Conservation (phyloP, 768 basidiomycete species). For the Butyriboletus loyo region DNA sequence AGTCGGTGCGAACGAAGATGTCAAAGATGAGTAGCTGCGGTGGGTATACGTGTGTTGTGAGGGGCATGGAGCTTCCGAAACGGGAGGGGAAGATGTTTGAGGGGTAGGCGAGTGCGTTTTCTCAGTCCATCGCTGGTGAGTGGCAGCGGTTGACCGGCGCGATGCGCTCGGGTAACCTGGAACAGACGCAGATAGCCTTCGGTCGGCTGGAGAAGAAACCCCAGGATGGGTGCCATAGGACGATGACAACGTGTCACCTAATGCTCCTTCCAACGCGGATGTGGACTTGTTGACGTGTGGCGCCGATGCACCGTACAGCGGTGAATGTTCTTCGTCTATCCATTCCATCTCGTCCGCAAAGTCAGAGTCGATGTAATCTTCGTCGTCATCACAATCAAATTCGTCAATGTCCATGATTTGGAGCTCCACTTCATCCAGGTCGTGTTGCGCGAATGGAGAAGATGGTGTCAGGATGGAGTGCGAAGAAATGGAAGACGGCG, state of each 20-base stretch:
- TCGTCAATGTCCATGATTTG: slow-evolving; percentile 31
- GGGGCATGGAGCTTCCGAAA: slow-evolving; percentile 17
- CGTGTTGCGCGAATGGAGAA: slow-evolving; percentile 27
- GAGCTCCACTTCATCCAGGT: slow-evolving; percentile 5
- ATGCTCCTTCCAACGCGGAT: slow-evolving; percentile 31
- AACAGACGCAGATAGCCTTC: slow-evolving; percentile 31
- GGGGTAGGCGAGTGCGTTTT: slow-evolving; percentile 12
- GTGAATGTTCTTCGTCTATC: slow-evolving; percentile 19
- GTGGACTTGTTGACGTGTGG: slow-evolving; percentile 31
- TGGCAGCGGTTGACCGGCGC: slow-evolving; percentile 8
- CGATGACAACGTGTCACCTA: slow-evolving; percentile 23
- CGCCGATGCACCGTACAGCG: slow-evolving; percentile 20
- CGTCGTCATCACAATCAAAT: slow-evolving; percentile 33
- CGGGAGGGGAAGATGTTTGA: background rate
- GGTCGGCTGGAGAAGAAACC: slow-evolving; percentile 20
- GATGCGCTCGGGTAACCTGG: slow-evolving; percentile 30
- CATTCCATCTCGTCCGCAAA: slow-evolving; percentile 34
- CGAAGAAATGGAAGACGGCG: slow-evolving; percentile 32
- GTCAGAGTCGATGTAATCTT: slow-evolving; percentile 30
- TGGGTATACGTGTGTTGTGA: slow-evolving; percentile 24
- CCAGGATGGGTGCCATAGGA: slow-evolving; percentile 9
- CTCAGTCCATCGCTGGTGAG: slow-evolving; percentile 18
- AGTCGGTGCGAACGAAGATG: slow-evolving; percentile 17
- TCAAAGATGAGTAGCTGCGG: slow-evolving; percentile 15
- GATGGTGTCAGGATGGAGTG: slow-evolving; percentile 31